Evolutionary conservation across 345 rosid genomes (phyloP).

Genomic region (Turnera subulata): DNA sequence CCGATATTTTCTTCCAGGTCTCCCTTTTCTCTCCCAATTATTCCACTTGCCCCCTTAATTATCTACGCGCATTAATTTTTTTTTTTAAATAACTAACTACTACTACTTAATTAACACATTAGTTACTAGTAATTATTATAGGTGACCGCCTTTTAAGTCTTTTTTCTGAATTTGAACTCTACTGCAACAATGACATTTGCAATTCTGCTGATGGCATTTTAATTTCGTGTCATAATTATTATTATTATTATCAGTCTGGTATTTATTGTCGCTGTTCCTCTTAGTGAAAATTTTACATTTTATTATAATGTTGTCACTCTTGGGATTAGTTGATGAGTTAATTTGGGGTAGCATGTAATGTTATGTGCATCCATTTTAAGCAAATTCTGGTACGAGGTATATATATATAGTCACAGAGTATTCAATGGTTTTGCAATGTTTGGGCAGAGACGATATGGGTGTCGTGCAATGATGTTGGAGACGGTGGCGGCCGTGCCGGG

Average conservation of each 20-base stretch:
- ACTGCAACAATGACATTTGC: too few species aligned
- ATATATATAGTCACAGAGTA: not conserved
- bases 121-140: not conserved
- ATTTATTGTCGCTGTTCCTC: too few species aligned
- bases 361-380: not conserved
- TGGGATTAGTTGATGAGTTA: not conserved
- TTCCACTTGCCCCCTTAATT: not conserved
- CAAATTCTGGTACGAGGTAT: not conserved
- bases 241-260: too few species aligned
- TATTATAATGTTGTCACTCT: not conserved
- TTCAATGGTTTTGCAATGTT: not conserved
- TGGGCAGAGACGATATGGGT: conserved; percentile 71
- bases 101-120: not conserved
- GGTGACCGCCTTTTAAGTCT: too few species aligned
- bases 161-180: too few species aligned
- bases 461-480: conserved; percentile 90
- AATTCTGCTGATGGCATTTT: not conserved
- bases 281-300: not conserved
- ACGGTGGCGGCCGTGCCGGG: conserved; percentile 87
- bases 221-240: too few species aligned
- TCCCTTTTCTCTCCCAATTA: not conserved
- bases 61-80: not conserved
- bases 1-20: conserved; percentile 74
- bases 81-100: not conserved
- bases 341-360: not conserved